Conservation (phyloP, 2,329 filamentous ascomycete species). For the Chalaropsis thielavioides region DNA sequence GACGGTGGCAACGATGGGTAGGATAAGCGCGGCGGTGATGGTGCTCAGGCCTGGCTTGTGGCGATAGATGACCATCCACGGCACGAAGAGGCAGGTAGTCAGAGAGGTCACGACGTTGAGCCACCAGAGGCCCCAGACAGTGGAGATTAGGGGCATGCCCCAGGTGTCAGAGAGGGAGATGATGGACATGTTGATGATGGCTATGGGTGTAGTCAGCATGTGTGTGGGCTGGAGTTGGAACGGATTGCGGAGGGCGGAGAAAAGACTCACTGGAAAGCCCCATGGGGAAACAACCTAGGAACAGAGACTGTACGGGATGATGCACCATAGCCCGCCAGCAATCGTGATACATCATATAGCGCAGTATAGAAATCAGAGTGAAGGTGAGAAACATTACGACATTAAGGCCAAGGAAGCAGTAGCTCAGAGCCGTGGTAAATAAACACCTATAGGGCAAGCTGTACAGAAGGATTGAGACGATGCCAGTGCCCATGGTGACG, state of each 20-base stretch:
- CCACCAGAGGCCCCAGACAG: slow-evolving; percentile 46
- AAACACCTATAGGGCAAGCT: slow-evolving; percentile 44
- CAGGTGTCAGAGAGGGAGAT: slow-evolving; percentile 46
- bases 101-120: slow-evolving; percentile 39
- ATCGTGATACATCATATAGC: slow-evolving; percentile 50
- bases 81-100: slow-evolving; percentile 38
- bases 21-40: slow-evolving; percentile 50
- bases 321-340: slow-evolving; percentile 54
- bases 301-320: slow-evolving; percentile 53
- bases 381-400: slow-evolving; percentile 42
- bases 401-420: slow-evolving; percentile 47
- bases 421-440: slow-evolving; percentile 45
- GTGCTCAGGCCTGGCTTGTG: slow-evolving; percentile 35
- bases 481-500: slow-evolving; percentile 52
- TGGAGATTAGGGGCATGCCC: slow-evolving; percentile 39
- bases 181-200: slow-evolving; percentile 48
- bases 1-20: slow-evolving; percentile 54
- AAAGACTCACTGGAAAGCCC: slow-evolving; percentile 34
- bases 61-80: slow-evolving; percentile 39
- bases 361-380: slow-evolving; percentile 37
- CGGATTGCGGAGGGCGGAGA: neutral
- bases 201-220: slow-evolving; percentile 22
- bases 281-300: slow-evolving; percentile 56
- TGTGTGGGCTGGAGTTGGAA: neutral
- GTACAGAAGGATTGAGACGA: slow-evolving; percentile 48